Conservation (phyloP, 371 early-diverging fungal species). For the Mortierella sp. region DNA sequence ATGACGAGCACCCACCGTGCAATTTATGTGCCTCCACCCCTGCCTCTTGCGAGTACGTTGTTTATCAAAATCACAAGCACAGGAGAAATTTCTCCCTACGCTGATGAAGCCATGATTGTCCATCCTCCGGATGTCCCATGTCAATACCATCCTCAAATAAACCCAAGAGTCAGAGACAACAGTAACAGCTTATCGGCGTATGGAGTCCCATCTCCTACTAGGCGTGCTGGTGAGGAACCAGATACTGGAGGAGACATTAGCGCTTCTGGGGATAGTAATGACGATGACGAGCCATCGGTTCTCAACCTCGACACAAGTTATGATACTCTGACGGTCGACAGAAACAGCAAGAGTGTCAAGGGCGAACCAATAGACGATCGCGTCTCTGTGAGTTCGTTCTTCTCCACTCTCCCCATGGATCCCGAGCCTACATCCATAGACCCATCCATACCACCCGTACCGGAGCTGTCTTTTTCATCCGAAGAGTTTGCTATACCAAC, state of each 20-base stretch:
- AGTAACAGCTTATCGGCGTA: not conserved
- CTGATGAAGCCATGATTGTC: slow-evolving; percentile 39
- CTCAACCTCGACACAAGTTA: slow-evolving; percentile 14
- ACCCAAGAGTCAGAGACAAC: not conserved
- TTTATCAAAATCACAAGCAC: not conserved
- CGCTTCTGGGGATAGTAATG: not conserved
- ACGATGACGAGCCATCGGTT: slow-evolving; percentile 39
- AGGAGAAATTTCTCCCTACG: slow-evolving; percentile 30
- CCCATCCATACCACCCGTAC: slow-evolving; percentile 4
- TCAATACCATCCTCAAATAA: not conserved
- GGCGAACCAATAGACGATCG: slow-evolving; percentile 20
- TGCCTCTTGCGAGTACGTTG: slow-evolving; percentile 22
- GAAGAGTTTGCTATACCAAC: slow-evolving; percentile 44
- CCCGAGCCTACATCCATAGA: slow-evolving; percentile 21
- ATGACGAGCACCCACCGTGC: slow-evolving; percentile 14
- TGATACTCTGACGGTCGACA: slow-evolving; percentile 22
- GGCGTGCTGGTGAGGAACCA: not conserved
- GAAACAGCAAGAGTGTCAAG: slow-evolving; percentile 7
- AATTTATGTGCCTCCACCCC: slow-evolving; percentile 39
- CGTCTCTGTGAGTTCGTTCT: slow-evolving; percentile 45
- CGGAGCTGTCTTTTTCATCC: slow-evolving; percentile 18
- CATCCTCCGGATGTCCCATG: slow-evolving; percentile 22
- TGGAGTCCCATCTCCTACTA: not conserved
- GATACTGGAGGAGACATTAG: not conserved
- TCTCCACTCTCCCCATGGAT: slow-evolving; percentile 33